A percentile compares a stretch with the other conserved stretches of the same genome.
Evolutionary conservation across 306 rosid species (phyloP).

Genomic region (Lathyrus oleraceus): DNA sequence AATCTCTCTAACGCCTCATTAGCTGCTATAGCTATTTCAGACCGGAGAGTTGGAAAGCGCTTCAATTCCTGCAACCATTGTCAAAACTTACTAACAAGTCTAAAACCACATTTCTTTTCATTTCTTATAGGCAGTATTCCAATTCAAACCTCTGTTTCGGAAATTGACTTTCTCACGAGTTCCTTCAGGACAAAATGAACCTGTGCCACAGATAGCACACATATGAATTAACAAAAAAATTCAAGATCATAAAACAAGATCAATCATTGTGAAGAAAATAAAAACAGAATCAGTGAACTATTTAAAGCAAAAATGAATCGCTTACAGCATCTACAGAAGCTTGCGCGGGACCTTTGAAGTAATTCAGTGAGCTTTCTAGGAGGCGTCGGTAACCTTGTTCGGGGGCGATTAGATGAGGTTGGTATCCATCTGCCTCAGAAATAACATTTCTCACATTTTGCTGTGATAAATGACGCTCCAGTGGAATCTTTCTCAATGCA

Average conservation of each 20-base stretch:
- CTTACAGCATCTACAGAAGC: slow-evolving; percentile 98
- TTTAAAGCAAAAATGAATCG: slow-evolving; percentile 26
- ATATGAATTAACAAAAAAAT: background rate
- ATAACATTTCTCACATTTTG: slow-evolving; percentile 86
- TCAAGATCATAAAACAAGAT: slow-evolving; percentile 17
- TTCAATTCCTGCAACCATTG: slow-evolving; percentile 66
- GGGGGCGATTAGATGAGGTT: slow-evolving; percentile 89
- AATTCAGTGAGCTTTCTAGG: slow-evolving; percentile 75
- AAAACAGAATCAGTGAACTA: background rate
- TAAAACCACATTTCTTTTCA: background rate
- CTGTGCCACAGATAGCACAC: slow-evolving; percentile 47
- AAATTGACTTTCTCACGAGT: slow-evolving; percentile 81
- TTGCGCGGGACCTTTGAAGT: slow-evolving; percentile 94
- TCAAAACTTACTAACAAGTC: slow-evolving; percentile 17
- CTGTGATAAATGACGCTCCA: slow-evolving; percentile 83
- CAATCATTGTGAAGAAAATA: background rate
- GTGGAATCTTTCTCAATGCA: slow-evolving; percentile 95
- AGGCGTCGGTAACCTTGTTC: slow-evolving; percentile 97
- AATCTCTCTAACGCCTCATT: slow-evolving; percentile 83
- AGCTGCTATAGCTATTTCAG: slow-evolving; percentile 80
- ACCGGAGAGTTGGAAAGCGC: slow-evolving; percentile 83
- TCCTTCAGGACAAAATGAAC: slow-evolving; percentile 91
- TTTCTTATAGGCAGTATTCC: slow-evolving; percentile 2
- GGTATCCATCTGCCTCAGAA: slow-evolving; percentile 98
- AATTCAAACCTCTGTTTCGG: slow-evolving; percentile 80